Evolutionary conservation across 2,329 filamentous ascomycete genomes (phyloP), one percentile per base, ranked within the genome.

Genomic region (Microascus cirrosus): DNA sequence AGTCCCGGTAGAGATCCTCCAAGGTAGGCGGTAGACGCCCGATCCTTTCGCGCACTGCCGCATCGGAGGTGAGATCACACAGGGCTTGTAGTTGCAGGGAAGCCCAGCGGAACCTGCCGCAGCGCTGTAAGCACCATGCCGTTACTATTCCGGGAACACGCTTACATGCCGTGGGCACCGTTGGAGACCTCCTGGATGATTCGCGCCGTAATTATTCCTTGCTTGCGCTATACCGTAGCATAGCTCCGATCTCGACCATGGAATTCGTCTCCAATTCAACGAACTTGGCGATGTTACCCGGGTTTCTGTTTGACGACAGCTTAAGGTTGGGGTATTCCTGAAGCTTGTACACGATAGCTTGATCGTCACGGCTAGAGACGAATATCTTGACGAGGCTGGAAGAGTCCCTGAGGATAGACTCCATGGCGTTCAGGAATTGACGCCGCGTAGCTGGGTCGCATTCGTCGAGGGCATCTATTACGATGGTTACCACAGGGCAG

Each of bases 341-440:
- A 11, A 59, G 32, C 18, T 28, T 52, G 22, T 54, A 58, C 10
- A 61, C 55, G 20, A 61, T 59, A 18, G 59, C 58, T 36, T 61
- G 55, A n/a, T 61, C 42, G 7, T 59, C 45, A 18, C 58, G 58
- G 55, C 60, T 61, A 12, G 58, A 59, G 24, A 61, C 48, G 34
- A 59, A 59, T 2, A 61, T 45, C 42, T 61, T 61, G 8, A 61
- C n/a, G 12, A 59, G 55, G 48, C 55, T 57, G 2, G 55, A 35
- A 10, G 58, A 55, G 35, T 54, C 20, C 2, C 58, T 51, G 3
- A 61, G 25, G 39, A 61, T 20, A 20, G 11, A 12, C 15, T 60
- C 58, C 2, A 61, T 51, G 20, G 48, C 20, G 8, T 58, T 58
- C 1, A 61, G 45, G 11, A 61, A 20, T 32, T 22, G 22, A 15